Base-by-base conservation (phyloP, 2,329 filamentous ascomycete genomes). In the Apiospora malaysiana region DNA sequence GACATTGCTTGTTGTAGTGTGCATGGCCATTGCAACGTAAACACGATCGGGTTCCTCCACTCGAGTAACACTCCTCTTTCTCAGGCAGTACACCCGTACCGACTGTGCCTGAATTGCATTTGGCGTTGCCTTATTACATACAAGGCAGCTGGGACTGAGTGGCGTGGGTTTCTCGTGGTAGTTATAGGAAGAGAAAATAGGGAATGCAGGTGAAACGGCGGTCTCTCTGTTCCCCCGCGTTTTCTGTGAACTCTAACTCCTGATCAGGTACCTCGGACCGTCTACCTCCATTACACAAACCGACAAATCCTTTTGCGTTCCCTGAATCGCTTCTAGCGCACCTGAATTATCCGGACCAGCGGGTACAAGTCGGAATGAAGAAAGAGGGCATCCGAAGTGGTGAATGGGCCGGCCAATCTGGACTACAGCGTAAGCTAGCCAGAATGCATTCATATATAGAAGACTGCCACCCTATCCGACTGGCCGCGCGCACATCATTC, bases 261-360 rank as follows among this genome's bases (percentile, higher is more conserved):
- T 21, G 51, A 59, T 59, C n/a, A 16, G 51, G 51, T 59, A 37
- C 51, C 5, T 59, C 51, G 51, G 51, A 59, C 51, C 51, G 51
- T 59, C 51, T 59, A 21, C 16, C 51, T 27, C 49, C 25, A 32
- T 56, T 56, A 32, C 2, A 2, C 42, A 45, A 16, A 21, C 25
- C 49, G 27, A 37, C 8, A 56, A 27, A 37, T 7, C 7, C 18
- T 63, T 63, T 9, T n/a, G 18, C 7, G 1, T 4, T 32, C 9
- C 51, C 21, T 40, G 27, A 63, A 14, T 63, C 32, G 32, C 32
- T 40, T 40, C 9, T 2, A 63, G 18, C 32, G 18, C 56, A 59
- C 9, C 37, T n/a, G 27, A 27, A 37, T 59, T 59, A 2, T 21
- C 51, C 51, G 51, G 51, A 37, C 37, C 9, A 27, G 10, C 27